These are phyloP conservation scores for Syzygium aqueum DNA, from an alignment of 345 rosid genomes.

Conservation along the genomic window DNA sequence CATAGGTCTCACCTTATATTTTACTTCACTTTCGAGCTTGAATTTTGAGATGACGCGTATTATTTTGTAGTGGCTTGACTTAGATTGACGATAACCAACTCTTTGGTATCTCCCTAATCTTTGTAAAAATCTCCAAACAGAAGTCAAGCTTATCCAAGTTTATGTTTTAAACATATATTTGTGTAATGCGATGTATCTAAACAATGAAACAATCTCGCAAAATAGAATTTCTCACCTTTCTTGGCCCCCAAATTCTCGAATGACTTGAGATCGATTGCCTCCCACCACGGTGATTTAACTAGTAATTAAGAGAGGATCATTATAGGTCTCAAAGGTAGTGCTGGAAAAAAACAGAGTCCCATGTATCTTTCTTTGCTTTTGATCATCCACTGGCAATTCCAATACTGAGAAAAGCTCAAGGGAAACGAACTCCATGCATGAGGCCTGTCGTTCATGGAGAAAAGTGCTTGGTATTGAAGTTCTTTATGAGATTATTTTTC, in stretches of 20 bases:
- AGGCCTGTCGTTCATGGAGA: not conserved
- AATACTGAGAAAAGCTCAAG: not conserved
- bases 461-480: not conserved
- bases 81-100: not conserved
- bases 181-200: fast-evolving
- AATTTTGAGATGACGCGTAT: too few relatives aligned
- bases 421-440: not conserved
- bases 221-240: not conserved
- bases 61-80: too few relatives aligned
- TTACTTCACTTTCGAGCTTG: too few relatives aligned
- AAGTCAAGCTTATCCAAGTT: not conserved
- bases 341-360: not conserved
- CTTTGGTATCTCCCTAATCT: not conserved
- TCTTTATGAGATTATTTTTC: not conserved
- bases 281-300: not conserved
- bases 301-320: not conserved
- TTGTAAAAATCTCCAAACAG: not conserved
- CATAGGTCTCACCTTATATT: too few relatives aligned
- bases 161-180: not conserved
- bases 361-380: not conserved
- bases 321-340: not conserved
- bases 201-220: not conserved
- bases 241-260: not conserved
- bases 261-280: not conserved
- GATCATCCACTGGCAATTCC: not conserved